Evolutionary conservation across 192 early-diverging fungal genomes (phyloP).

Genomic region (Piromyces sp.): DNA sequence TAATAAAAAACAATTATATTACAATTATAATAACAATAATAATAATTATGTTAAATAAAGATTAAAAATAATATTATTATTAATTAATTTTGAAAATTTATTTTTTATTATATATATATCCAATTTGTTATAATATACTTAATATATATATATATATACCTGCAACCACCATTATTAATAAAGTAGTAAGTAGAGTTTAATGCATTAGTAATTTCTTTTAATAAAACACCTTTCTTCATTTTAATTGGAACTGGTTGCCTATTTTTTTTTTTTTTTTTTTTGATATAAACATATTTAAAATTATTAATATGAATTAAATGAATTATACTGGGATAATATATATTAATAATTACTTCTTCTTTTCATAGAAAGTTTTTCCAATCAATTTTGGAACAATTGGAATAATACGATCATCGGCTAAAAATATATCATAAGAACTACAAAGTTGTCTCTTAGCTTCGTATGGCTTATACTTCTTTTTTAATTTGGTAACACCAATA

Average conservation of each 20-base stretch:
- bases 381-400: slow-evolving; percentile 54
- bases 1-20: slow-evolving; percentile 2
- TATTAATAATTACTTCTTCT: slow-evolving; percentile 52
- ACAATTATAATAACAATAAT: too few species aligned
- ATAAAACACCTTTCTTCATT: slow-evolving; percentile 33
- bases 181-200: slow-evolving; percentile 45
- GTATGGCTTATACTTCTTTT: slow-evolving; percentile 58
- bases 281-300: too few species aligned
- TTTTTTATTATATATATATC: background rate
- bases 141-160: slow-evolving; percentile 18
- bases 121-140: background rate
- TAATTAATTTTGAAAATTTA: too few species aligned
- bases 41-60: too few species aligned
- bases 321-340: too few species aligned
- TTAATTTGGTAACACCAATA: slow-evolving; percentile 58
- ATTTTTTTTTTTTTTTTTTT: too few species aligned
- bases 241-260: slow-evolving; percentile 60
- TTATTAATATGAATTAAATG: too few species aligned
- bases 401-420: slow-evolving; percentile 70
- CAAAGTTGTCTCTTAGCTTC: slow-evolving; percentile 63
- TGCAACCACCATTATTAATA: slow-evolving; percentile 35
- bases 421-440: slow-evolving; percentile 64
- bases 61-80: too few species aligned
- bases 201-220: slow-evolving; percentile 38
- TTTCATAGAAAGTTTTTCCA: slow-evolving; percentile 65